phyloP scores from a whole-genome alignment of 495 filamentous ascomycete genomes.

The Lepidopterella palustris region DNA sequence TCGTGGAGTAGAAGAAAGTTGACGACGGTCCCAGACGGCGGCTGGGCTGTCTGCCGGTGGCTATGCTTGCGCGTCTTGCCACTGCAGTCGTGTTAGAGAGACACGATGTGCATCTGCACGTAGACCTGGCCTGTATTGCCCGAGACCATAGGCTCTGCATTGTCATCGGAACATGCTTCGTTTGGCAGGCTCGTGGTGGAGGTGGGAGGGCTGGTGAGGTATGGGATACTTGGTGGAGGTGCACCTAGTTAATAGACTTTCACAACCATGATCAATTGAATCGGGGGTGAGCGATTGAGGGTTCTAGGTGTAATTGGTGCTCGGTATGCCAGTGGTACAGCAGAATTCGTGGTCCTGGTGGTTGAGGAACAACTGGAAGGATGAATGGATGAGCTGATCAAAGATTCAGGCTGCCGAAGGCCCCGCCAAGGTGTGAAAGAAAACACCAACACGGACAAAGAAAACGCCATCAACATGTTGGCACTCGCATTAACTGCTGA shows the following conservation, averaged over 20 bases:
- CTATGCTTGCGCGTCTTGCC: conserved; percentile 46
- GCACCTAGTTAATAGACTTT: neutral
- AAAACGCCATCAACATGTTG: conserved; percentile 54
- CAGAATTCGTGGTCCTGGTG: too few relatives aligned
- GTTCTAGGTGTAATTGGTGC: too few relatives aligned
- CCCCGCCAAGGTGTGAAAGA: neutral
- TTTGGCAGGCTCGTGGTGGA: neutral
- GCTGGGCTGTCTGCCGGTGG: conserved; percentile 46
- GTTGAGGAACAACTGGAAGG: too few relatives aligned
- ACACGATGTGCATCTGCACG: conserved; percentile 61
- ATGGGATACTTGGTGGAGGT: neutral
- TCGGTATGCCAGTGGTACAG: too few relatives aligned
- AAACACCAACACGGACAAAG: neutral
- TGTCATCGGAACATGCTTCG: conserved; percentile 26
- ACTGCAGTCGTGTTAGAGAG: conserved; percentile 48
- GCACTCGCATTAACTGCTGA: conserved; percentile 75
- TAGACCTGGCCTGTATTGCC: conserved; percentile 52
- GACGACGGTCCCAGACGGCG: conserved; percentile 55
- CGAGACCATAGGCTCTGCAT: conserved; percentile 72
- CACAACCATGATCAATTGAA: too few relatives aligned
- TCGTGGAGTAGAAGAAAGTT: conserved; percentile 64
- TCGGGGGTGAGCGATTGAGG: too few relatives aligned
- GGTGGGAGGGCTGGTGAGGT: neutral
- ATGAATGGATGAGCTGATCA: too few relatives aligned
- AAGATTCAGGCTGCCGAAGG: neutral